Percentiles rank a stretch among this genome's conserved stretches.
Conservation (phyloP, 257 asterid species). For the Petrea volubilis region DNA sequence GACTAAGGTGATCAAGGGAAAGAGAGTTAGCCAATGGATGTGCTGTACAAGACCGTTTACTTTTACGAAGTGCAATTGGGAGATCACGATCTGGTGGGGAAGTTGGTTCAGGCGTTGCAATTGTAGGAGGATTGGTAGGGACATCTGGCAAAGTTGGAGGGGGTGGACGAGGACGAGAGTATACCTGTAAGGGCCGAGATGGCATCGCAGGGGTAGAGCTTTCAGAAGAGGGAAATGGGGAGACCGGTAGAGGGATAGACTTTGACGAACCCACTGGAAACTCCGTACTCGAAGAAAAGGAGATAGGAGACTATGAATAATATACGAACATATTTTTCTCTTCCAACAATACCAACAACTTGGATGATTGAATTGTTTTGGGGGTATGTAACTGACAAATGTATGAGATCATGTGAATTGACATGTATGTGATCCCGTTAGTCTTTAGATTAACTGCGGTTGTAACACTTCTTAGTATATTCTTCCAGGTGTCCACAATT, state of each 20-base stretch:
- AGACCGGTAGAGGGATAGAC: not conserved
- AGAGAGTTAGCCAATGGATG: not conserved
- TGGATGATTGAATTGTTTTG: conserved; percentile 2
- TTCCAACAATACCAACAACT: not conserved
- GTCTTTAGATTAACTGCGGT: not conserved
- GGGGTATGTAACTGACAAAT: not conserved
- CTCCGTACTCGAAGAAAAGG: not conserved
- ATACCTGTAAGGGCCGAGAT: too few relatives aligned
- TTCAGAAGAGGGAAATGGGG: too few relatives aligned
- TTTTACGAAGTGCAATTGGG: not conserved
- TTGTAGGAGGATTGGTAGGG: too few relatives aligned
- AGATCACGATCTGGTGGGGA: not conserved
- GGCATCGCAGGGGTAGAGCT: not conserved
- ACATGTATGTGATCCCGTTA: not conserved
- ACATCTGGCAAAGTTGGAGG: too few relatives aligned
- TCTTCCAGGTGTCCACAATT: not conserved
- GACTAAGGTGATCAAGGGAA: too few relatives aligned
- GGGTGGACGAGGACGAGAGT: too few relatives aligned
- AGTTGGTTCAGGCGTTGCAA: too few relatives aligned
- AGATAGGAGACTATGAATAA: too few relatives aligned
- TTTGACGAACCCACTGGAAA: too few relatives aligned
- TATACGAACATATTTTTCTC: too few relatives aligned
- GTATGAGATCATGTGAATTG: not conserved
- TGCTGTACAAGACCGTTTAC: too few relatives aligned
- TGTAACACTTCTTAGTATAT: not conserved